Base-by-base conservation (phyloP, 805 yeast species). In the Kurtzmaniella cleridarum region DNA sequence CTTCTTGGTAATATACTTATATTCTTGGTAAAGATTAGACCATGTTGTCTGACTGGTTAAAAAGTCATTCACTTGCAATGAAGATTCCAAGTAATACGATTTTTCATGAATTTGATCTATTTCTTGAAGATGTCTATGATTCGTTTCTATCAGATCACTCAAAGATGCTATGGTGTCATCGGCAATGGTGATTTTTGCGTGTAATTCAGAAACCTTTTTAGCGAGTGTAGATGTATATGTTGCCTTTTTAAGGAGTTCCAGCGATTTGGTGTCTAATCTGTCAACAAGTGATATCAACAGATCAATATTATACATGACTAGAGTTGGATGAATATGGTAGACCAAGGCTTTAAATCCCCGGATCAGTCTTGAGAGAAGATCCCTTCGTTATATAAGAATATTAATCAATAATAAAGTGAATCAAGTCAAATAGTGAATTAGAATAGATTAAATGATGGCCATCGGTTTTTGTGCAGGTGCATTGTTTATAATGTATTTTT, bases 51-150 rank as follows among this genome's bases (percentile, higher is more conserved):
- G 57, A 43, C 60, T 64, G 38, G 69, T 60, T 26, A 54, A 41
- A 13, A 32, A 30, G 45, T 66, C 72, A 38, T 64, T 64, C 16
- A 49, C 27, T 24, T 46, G 50, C 35, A 66, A 36, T 41, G 53
- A 59, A 11, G 64, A 53, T 44, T 67, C 72, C 27, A 67, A 52
- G 37, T 57, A 55, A 37, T 53, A 53, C 3, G 62, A 47, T 49
- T 57, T 62, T 32, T 59, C 64, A 29, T 55, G 47, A 30, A 68
- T 53, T 16, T 53, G 57, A 43, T 56, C 51, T 41, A 64, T 54
- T 32, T 57, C 58, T 23, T 36, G 48, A 30, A 59, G 42, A 32
- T 45, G 52, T 17, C 37, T 34, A 30, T 46, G 45, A 46, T 66
- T 65, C 17, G 46, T 42, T 12, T 42, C 38, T 32, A 56, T 49